Conservation (phyloP, 2,329 filamentous ascomycete species). For the Paramyrothecium sp. region DNA sequence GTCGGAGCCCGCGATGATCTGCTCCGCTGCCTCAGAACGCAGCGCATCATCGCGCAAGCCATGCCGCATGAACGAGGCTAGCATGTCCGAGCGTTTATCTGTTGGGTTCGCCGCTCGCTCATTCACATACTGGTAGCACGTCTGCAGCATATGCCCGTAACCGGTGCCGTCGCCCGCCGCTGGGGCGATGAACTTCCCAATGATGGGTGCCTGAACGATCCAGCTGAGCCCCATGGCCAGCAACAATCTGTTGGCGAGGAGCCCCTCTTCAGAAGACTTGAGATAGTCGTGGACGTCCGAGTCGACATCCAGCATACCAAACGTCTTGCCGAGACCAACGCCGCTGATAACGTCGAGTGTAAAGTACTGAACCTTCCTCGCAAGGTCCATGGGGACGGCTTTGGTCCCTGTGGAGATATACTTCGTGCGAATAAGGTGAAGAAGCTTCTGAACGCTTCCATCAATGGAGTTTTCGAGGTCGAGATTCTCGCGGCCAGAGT, state of each 20-base stretch:
- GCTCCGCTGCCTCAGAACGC: slow-evolving; percentile 27
- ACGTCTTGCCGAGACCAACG: slow-evolving; percentile 47
- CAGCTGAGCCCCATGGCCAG: slow-evolving; percentile 24
- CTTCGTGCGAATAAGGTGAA: slow-evolving; percentile 40
- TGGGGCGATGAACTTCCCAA: slow-evolving; percentile 24
- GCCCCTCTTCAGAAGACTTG: slow-evolving; percentile 29
- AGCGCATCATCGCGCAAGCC: slow-evolving; percentile 31
- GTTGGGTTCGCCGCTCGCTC: slow-evolving; percentile 19
- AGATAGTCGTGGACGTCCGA: slow-evolving; percentile 41
- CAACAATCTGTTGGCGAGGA: slow-evolving; percentile 18
- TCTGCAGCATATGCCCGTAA: slow-evolving; percentile 31
- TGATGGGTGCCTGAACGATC: slow-evolving; percentile 23
- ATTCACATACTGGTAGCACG: slow-evolving; percentile 23
- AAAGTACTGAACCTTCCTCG: slow-evolving; percentile 46
- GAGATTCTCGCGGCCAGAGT: slow-evolving; percentile 54
- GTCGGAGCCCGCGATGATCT: slow-evolving; percentile 36
- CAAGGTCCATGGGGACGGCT: slow-evolving; percentile 41
- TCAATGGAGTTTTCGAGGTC: slow-evolving; percentile 49
- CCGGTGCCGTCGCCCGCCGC: slow-evolving; percentile 25
- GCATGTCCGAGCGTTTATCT: slow-evolving; percentile 34
- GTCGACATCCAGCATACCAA: slow-evolving; percentile 46
- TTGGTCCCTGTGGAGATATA: slow-evolving; percentile 34
- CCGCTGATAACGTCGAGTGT: slow-evolving; percentile 53
- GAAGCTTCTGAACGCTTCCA: slow-evolving; percentile 39
- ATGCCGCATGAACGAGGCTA: slow-evolving; percentile 39